Base-by-base conservation (phyloP, 2,329 filamentous ascomycete genomes). In the Venturia pyrina region DNA sequence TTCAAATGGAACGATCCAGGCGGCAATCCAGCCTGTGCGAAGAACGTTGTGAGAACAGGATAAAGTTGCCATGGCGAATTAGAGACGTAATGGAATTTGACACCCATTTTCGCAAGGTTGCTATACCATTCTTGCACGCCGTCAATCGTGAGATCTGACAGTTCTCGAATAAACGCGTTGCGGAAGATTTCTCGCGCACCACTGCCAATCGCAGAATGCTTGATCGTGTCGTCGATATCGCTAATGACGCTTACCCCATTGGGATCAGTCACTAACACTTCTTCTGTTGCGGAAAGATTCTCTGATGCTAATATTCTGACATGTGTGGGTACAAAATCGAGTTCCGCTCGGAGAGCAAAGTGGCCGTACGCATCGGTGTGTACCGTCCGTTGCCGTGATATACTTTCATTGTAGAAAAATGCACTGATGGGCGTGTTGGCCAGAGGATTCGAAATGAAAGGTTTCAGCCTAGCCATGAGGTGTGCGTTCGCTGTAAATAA, bases 41-140 rank as follows among this genome's bases (percentile, higher is more conserved):
- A 96, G 74, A 89, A 99, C 64, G 85, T 91, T 5, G 90, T 89
- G 13, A 99, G 80, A 2, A 98, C 86, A 0, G 95, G 95, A 71
- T 91, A 99, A 7, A 99, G 83, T 75, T 99, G 96, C 96, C 96
- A 99, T 0, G 95, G 95, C 63, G 93, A 96, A 76, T 99, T 99
- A n/a, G 95, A 99, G 69, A 96, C 96, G 75, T 99, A 99, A 74
- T 99, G 96, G 64, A 99, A 84, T 71, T 87, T 86, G 32, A 98
- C 93, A 21, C 93, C 92, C 78, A 93, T 86, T 24, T 87, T 81
- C 48, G 89, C 83, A 77, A 99, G 82, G 24, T 82, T 82, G 44
- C 81, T 86, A 73, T 98, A 99, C 93, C 95, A 98, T 68, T 96
- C 91, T 66, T 82, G 85, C 24, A 98, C 93, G 1, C 95, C 95